Percentiles rank a stretch among this genome's conserved stretches.
These are phyloP conservation scores for Pisolithus sp. DNA, from an alignment of 768 basidiomycete genomes.

Conservation along the genomic window DNA sequence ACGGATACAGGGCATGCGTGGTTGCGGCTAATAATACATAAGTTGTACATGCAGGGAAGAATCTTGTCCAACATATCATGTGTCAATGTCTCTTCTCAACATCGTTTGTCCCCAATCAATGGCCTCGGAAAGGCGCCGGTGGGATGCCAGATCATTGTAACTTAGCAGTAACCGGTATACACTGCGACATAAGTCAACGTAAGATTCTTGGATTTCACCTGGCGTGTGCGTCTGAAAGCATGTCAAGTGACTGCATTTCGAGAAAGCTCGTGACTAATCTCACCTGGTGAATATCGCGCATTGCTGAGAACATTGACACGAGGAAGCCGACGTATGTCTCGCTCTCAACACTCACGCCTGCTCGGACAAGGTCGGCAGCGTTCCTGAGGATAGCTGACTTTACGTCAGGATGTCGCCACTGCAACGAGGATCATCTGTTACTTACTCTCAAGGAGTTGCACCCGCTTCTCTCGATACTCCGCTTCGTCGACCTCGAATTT, in stretches of 20 bases:
- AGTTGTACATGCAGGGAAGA: background rate
- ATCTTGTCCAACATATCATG: background rate
- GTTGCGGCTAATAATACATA: background rate
- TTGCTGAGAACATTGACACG: slow-evolving; percentile 42
- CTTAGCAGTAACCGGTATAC: slow-evolving; percentile 24
- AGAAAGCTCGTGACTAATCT: slow-evolving; percentile 3
- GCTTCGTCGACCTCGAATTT: slow-evolving; percentile 26
- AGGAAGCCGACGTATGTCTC: slow-evolving; percentile 36
- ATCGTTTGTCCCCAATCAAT: slow-evolving; percentile 24
- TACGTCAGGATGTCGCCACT: slow-evolving; percentile 7
- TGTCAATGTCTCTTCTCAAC: slow-evolving; percentile 8
- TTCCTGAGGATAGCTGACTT: slow-evolving; percentile 42
- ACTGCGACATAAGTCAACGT: slow-evolving; percentile 30
- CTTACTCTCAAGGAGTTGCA: slow-evolving; percentile 35
- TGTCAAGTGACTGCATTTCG: background rate
- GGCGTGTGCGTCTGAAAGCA: slow-evolving; percentile 4
- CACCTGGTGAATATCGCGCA: slow-evolving; percentile 45
- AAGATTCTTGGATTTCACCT: slow-evolving; percentile 20
- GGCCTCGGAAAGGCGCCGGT: slow-evolving; percentile 28
- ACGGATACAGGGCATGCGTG: background rate
- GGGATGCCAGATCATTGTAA: slow-evolving; percentile 27
- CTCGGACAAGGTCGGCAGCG: slow-evolving; percentile 30
- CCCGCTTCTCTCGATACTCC: slow-evolving; percentile 30
- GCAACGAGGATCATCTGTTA: background rate
- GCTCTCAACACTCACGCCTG: slow-evolving; percentile 28